phyloP scores from a whole-genome alignment of 371 early-diverging fungal species.

The Phascolomyces articulosus region DNA sequence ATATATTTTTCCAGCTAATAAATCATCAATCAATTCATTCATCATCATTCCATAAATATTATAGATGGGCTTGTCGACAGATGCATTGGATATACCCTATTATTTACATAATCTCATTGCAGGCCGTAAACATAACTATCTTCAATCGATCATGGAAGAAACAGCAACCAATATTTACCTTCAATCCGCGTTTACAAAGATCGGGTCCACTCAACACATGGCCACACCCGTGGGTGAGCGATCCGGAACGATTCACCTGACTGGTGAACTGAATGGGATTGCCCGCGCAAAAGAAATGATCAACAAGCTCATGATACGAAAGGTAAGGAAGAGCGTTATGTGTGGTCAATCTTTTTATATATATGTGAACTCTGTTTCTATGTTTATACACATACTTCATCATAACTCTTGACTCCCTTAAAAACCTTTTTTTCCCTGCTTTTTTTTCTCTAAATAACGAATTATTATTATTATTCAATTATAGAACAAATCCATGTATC shows the following conservation, averaged over 20 bases:
- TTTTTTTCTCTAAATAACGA: background rate
- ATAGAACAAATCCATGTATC: conserved; percentile 48
- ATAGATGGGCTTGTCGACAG: conserved; percentile 25
- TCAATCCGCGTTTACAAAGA: conserved; percentile 56
- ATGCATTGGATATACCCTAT: conserved; percentile 25
- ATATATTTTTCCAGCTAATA: no score
- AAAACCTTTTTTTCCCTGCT: no score
- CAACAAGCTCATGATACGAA: conserved; percentile 34
- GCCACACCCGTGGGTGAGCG: conserved; percentile 19
- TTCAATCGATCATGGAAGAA: conserved; percentile 70
- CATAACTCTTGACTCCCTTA: no score
- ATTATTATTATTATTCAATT: background rate
- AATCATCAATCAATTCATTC: no score
- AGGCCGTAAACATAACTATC: conserved; percentile 60
- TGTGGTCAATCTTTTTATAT: no score
- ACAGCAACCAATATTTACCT: conserved; percentile 68
- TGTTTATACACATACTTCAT: no score
- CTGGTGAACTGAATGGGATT: conserved; percentile 32
- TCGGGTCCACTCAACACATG: conserved; percentile 17
- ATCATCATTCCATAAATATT: background rate
- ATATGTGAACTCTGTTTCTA: no score
- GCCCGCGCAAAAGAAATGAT: conserved; percentile 35
- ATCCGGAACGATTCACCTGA: conserved; percentile 34
- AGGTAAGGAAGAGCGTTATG: no score
- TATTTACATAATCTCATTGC: conserved; percentile 59